Percentiles rank a stretch among this genome's conserved stretches.
phyloP scores from a whole-genome alignment of 1,284 basidiomycete genomes.

The Coniophora puteana region DNA sequence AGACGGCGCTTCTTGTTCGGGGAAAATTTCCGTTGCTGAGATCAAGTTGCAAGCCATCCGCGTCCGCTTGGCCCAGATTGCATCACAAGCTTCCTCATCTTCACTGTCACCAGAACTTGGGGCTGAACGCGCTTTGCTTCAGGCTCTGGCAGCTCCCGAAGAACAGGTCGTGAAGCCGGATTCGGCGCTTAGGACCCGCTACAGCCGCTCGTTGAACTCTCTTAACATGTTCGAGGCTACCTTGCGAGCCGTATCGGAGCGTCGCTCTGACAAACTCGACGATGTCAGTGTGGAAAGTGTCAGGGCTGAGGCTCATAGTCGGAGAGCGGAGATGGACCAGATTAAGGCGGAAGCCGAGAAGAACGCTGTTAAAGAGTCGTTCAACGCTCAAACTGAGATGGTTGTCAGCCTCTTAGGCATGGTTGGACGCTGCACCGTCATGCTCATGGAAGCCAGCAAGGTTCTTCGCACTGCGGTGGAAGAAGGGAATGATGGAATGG shows the following conservation, averaged over 20 bases:
- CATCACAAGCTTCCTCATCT: slow-evolving; percentile 37
- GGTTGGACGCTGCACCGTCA: slow-evolving; percentile 76
- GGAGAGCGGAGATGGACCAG: slow-evolving; percentile 71
- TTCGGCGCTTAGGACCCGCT: slow-evolving; percentile 54
- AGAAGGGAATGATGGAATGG: slow-evolving; percentile 37
- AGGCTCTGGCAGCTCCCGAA: slow-evolving; percentile 66
- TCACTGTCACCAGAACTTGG: slow-evolving; percentile 58
- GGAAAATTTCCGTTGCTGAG: slow-evolving; percentile 74
- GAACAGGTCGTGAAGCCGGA: slow-evolving; percentile 63
- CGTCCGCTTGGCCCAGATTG: slow-evolving; percentile 64
- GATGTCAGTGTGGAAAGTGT: slow-evolving; percentile 70
- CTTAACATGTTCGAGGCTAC: slow-evolving; percentile 81
- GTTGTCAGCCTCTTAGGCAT: slow-evolving; percentile 73
- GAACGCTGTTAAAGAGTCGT: slow-evolving; percentile 61
- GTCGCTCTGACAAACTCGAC: slow-evolving; percentile 77
- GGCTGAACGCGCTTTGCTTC: slow-evolving; percentile 72
- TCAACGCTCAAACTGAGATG: slow-evolving; percentile 63
- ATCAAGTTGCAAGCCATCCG: slow-evolving; percentile 65
- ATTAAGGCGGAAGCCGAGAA: slow-evolving; percentile 68
- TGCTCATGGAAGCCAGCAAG: slow-evolving; percentile 64
- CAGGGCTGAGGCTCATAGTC: slow-evolving; percentile 65
- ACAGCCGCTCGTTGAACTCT: slow-evolving; percentile 73
- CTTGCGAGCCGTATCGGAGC: slow-evolving; percentile 75
- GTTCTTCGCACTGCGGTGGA: slow-evolving; percentile 46
- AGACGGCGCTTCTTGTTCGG: slow-evolving; percentile 77